Evolutionary conservation across 2,329 filamentous ascomycete genomes (phyloP).

Genomic region (Westerdykella sp.): DNA sequence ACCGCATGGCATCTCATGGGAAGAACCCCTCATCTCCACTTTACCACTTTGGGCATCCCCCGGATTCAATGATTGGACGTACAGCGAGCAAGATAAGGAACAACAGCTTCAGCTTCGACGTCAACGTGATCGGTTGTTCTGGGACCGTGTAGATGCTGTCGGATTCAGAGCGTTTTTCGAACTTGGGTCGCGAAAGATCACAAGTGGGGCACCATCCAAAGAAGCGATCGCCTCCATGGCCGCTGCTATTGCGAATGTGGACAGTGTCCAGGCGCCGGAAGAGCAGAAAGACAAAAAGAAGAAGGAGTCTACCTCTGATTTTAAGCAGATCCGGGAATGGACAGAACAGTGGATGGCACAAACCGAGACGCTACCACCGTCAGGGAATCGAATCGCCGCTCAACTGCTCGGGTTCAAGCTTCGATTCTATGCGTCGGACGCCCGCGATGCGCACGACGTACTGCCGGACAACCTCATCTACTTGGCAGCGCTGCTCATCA

Average conservation of each 20-base stretch:
- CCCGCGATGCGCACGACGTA: constrained; percentile 66
- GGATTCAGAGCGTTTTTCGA: constrained; percentile 86
- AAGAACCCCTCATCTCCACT: constrained; percentile 52
- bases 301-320: constrained; percentile 16
- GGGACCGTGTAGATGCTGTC: constrained; percentile 67
- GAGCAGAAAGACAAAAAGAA: constrained; percentile 11
- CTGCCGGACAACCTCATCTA: constrained; percentile 91
- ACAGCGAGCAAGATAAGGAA: constrained; percentile 63
- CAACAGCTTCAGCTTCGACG: constrained; percentile 52
- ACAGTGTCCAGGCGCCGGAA: neutral
- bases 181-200: constrained; percentile 65
- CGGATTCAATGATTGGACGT: constrained; percentile 56
- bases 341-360: constrained; percentile 64
- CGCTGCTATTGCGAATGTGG: neutral
- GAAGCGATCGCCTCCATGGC: constrained; percentile 7
- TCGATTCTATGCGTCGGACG: constrained; percentile 81
- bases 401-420: constrained; percentile 96
- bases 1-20: constrained; percentile 44
- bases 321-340: constrained; percentile 42
- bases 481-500: constrained; percentile 84
- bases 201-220: constrained; percentile 39
- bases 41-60: constrained; percentile 85
- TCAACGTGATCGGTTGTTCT: constrained; percentile 69
- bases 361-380: constrained; percentile 75
- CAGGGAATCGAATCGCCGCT: constrained; percentile 84